Base-by-base conservation (phyloP, 371 early-diverging fungal genomes). In the Rhizopus delemar region DNA sequence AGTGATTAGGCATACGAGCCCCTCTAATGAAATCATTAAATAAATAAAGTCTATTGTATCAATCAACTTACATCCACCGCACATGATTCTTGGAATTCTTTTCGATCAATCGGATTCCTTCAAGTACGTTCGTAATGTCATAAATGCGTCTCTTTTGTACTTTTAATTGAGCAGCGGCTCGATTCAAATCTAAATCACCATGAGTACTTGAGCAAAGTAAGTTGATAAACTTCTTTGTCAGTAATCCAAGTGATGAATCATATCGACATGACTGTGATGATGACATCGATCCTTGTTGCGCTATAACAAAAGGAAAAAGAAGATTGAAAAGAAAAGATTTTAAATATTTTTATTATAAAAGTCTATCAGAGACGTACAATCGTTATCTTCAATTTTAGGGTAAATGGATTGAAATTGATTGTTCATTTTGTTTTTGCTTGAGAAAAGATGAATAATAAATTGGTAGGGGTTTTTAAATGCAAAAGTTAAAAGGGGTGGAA, bases 91-190 rank as follows among this genome's bases (percentile, higher is more conserved):
- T 87, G 36, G 87, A 79, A 68, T 86, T 86, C 65, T 92, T 93
- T 56, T 89, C 87, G 60, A 92, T 83, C 41, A 89, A 73, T 6
- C 83, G 82, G 52, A 93, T 83, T 13, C 92, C 92, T 72, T 93
- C 92, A 41, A 93, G 73, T 11, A 92, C 91, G 65, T 92, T 92
- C 52, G 93, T 92, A 51, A 93, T 92, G 62, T 93, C 93, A 63
- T 93, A 93, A 41, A 93, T 89, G 41, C 93, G 78, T 65, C 93
- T 81, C 68, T 93, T 93, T 64, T 87, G 86, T 16, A 92, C 93
- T 8, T 83, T 76, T 29, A 93, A 82, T 41, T 82, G 76, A 16
- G 66, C 66, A 0, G 93, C 90, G 7, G 93, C 92, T 41, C 74
- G 66, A 57, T 89, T 91, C 48, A 91, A 71, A 67, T 92, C 92